These are phyloP conservation scores for Coniella lustricola DNA, from an alignment of 2,329 filamentous ascomycete genomes.

Conservation along the genomic window DNA sequence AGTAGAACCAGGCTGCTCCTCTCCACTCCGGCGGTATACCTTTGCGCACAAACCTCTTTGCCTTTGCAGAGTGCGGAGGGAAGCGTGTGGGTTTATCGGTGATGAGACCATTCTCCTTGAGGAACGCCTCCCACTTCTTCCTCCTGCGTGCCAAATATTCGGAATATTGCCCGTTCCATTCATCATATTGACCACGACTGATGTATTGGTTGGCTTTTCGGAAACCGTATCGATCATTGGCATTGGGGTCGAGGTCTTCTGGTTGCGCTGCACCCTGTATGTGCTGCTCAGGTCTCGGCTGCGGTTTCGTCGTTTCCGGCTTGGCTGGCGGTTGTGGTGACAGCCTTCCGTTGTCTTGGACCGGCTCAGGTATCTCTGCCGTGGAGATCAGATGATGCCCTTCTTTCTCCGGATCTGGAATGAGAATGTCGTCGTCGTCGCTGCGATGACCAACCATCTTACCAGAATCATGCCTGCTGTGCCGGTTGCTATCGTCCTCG, in stretches of 20 bases:
- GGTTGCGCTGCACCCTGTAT: constrained; percentile 28
- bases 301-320: not conserved
- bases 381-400: not conserved
- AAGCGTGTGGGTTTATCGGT: constrained; percentile 69
- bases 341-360: constrained; percentile 1
- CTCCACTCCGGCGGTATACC: constrained; percentile 91
- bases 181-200: constrained; percentile 68
- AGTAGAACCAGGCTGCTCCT: constrained; percentile 96
- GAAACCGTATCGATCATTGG: constrained; percentile 83
- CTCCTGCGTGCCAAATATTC: constrained; percentile 67
- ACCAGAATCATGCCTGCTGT: constrained; percentile 38
- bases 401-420: not conserved
- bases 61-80: constrained; percentile 70
- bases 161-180: constrained; percentile 70
- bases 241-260: constrained; percentile 36
- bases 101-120: constrained; percentile 69
- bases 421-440: constrained; percentile 17
- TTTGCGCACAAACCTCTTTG: constrained; percentile 86
- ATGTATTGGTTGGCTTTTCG: constrained; percentile 80
- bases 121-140: constrained; percentile 74
- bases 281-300: constrained; percentile 16
- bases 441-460: constrained; percentile 33
- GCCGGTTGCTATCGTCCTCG: constrained; percentile 23
- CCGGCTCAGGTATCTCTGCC: not conserved
- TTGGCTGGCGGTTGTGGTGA: constrained; percentile 7